Base-by-base conservation (phyloP, 352 stramenopile species). In the Paralagenidium karlingii region DNA sequence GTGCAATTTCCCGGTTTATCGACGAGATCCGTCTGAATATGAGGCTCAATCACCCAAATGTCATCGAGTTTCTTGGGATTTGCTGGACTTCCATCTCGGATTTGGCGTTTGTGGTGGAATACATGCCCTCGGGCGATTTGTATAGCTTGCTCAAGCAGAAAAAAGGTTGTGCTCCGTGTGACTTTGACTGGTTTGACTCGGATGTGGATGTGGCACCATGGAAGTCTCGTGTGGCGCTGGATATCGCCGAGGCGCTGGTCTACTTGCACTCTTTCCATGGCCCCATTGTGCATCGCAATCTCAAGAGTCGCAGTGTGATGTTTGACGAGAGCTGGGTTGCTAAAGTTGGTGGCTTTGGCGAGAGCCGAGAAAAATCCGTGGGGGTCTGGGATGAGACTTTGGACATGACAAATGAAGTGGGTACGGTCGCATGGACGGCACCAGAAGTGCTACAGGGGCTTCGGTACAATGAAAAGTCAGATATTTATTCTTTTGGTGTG, bases 11-110 rank as follows among this genome's bases (percentile, higher is more conserved):
- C 33, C 50, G 47, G 21, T 81, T 81, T 27, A 58, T 81, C 64
- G 51, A 77, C 26, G 68, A 83, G 43, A 83, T 86, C 45, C 68
- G 73, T 2, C 40, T 86, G 15, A 77, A 51, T 29, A 63, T 64
- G 2, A 59, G 54, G 22, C 49, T 81, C 11, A 55, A 81, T 3
- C 67, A 81, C 38, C 55, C 52, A n/a, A 64, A 70, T 31, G 70
- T 81, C 32, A 54, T 75, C 4, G 47, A 34, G 2, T 74, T 82
- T 29, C 45, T 78, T 8, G 68, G 68, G 0, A 38, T 82, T 11
- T 45, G 58, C 3, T 81, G 63, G 67, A 69, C 56, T 8, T 66
- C 41, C 5, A 47, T 81, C 5, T 51, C 54, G 2, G 63, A 81
- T 52, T 30, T 81, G 2, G 54, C 49, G 3, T 43, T 74, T 25